Evolutionary conservation across 331 rosid genomes (phyloP).

Genomic region (Malus hybrid): DNA sequence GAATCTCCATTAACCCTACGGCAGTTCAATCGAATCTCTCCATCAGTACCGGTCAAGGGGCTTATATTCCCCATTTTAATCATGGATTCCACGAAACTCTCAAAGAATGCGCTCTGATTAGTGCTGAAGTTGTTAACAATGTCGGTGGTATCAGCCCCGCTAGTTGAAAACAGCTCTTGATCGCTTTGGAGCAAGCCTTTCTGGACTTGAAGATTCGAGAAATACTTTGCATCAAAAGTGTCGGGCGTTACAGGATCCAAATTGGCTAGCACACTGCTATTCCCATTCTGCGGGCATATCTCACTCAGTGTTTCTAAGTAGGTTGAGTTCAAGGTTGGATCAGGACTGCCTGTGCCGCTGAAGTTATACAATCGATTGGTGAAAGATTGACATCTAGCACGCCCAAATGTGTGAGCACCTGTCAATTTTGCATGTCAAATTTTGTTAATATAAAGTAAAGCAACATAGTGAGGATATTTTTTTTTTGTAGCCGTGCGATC

Average conservation of each 20-base stretch:
- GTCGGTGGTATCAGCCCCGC: not conserved
- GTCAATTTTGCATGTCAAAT: not conserved
- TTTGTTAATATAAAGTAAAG: not conserved
- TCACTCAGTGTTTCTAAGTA: not conserved
- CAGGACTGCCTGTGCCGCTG: constrained; percentile 3
- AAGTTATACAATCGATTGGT: not conserved
- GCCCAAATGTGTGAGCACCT: constrained; percentile 40
- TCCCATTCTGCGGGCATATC: constrained; percentile 5
- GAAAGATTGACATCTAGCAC: constrained; percentile 10
- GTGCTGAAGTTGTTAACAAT: not conserved
- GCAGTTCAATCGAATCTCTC: constrained; percentile 28
- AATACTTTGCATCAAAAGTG: constrained; percentile 18
- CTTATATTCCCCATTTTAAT: constrained; percentile 26
- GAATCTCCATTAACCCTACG: constrained; percentile 6
- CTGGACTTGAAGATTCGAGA: constrained; percentile 3
- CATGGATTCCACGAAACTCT: constrained; percentile 15
- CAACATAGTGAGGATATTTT: not conserved
- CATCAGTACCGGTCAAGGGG: constrained; percentile 10
- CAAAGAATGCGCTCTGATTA: constrained; percentile 10
- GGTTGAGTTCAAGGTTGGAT: constrained; percentile 17
- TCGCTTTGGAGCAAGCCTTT: constrained; percentile 16
- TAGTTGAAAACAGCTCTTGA: constrained; percentile 13
- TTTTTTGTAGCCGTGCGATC: not conserved
- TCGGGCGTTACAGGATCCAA: constrained; percentile 12
- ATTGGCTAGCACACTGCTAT: not conserved